Percentiles rank a stretch among this genome's conserved stretches.
These are phyloP conservation scores for Suillus discolor DNA, from an alignment of 768 basidiomycete genomes.

Conservation along the genomic window DNA sequence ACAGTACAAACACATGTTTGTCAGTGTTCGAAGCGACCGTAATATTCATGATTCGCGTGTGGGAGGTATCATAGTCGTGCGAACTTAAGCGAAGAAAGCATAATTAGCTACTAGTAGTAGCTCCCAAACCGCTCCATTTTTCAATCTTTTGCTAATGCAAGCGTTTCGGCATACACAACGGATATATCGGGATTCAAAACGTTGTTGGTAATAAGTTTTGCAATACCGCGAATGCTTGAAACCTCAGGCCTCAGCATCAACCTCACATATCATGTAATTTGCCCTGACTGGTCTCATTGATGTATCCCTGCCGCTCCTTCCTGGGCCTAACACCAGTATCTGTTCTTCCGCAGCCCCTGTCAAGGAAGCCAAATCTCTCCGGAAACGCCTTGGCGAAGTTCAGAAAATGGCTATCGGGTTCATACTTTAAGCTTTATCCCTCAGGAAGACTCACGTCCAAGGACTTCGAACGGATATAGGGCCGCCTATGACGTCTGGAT, in stretches of 20 bases:
- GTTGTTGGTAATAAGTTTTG: too few relatives aligned
- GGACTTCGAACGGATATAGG: slow-evolving; percentile 58
- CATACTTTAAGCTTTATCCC: slow-evolving; percentile 78
- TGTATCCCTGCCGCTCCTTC: slow-evolving; percentile 89
- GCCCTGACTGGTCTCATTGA: slow-evolving; percentile 43
- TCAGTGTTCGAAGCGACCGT: not conserved
- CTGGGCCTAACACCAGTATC: slow-evolving; percentile 82
- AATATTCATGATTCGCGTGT: not conserved
- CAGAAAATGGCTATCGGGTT: slow-evolving; percentile 90
- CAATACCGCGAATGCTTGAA: too few relatives aligned
- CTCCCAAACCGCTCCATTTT: too few relatives aligned
- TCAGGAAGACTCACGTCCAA: slow-evolving; percentile 30
- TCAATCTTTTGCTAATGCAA: too few relatives aligned
- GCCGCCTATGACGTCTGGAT: slow-evolving; percentile 53
- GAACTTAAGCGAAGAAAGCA: not conserved
- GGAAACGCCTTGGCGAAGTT: slow-evolving; percentile 76
- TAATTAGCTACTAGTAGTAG: too few relatives aligned
- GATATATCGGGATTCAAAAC: too few relatives aligned
- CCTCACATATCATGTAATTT: slow-evolving; percentile 4
- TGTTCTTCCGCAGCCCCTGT: slow-evolving; percentile 77
- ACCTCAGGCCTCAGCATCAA: too few relatives aligned
- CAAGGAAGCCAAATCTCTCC: slow-evolving; percentile 59
- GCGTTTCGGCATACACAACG: too few relatives aligned
- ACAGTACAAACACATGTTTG: not conserved
- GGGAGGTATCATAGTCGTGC: not conserved